phyloP scores from a whole-genome alignment of 352 stramenopile species.

The Pythium rhizo-oryzae region DNA sequence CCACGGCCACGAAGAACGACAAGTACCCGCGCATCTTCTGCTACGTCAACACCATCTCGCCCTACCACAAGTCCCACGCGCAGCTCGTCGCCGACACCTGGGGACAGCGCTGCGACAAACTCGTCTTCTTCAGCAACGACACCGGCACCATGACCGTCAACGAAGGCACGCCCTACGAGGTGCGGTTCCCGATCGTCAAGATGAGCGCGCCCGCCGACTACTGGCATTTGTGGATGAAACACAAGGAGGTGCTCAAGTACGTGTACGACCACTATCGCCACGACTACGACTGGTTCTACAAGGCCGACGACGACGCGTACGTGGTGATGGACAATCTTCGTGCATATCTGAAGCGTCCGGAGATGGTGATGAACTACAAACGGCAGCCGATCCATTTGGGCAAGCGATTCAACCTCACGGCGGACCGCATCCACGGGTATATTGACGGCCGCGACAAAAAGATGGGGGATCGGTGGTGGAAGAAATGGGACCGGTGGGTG shows the following conservation, averaged over 20 bases:
- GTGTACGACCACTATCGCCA: constrained; percentile 77
- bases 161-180: constrained; percentile 23
- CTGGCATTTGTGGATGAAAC: constrained; percentile 85
- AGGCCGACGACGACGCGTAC: constrained; percentile 83
- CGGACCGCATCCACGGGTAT: constrained; percentile 34
- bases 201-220: constrained; percentile 56
- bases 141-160: constrained; percentile 47
- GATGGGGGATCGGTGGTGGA: constrained; percentile 60
- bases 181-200: constrained; percentile 53
- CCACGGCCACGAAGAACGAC: too few species aligned
- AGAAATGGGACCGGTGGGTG: constrained; percentile 62
- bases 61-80: constrained; percentile 59
- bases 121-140: constrained; percentile 85
- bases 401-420: constrained; percentile 79
- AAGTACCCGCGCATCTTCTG: constrained; percentile 68
- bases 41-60: constrained; percentile 83
- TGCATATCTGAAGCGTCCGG: constrained; percentile 55
- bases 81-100: constrained; percentile 77
- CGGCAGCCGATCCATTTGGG: constrained; percentile 77
- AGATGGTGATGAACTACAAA: constrained; percentile 62
- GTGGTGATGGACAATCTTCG: constrained; percentile 80
- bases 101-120: constrained; percentile 76
- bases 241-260: constrained; percentile 71
- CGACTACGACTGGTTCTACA: too few species aligned
- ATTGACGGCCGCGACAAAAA: constrained; percentile 70